Percentiles rank a stretch among this genome's conserved stretches.
Conservation (phyloP, 2,329 filamentous ascomycete genomes). For the Monilinia aucupariae region DNA sequence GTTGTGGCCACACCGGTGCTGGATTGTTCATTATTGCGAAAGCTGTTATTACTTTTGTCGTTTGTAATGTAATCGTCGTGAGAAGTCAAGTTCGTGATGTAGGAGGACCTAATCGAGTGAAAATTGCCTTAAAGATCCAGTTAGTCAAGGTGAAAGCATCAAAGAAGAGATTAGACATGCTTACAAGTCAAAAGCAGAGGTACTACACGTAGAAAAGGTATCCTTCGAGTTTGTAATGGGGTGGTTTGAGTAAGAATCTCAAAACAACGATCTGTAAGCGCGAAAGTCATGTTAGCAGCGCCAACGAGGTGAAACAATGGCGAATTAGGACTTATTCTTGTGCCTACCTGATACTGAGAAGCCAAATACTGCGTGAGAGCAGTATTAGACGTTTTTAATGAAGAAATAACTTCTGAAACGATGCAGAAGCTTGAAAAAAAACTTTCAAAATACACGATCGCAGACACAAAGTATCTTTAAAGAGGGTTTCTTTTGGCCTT, state of each 20-base stretch:
- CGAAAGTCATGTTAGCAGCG: not conserved
- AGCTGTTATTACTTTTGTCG: no score
- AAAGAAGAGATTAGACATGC: not conserved
- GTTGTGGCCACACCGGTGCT: no score
- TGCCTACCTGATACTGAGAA: not conserved
- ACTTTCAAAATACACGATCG: not conserved
- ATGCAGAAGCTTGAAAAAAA: not conserved
- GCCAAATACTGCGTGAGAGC: rapidly evolving
- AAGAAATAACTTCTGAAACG: not conserved
- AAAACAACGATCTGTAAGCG: not conserved
- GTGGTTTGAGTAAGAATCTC: no score
- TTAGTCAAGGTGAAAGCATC: not conserved
- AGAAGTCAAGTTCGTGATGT: not conserved
- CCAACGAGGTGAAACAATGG: not conserved
- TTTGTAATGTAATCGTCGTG: not conserved
- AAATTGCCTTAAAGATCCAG: not conserved
- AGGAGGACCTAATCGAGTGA: not conserved
- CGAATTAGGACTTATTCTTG: not conserved
- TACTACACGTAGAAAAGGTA: not conserved
- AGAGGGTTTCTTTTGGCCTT: no score
- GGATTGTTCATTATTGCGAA: not conserved
- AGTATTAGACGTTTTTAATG: not conserved
- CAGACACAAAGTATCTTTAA: not conserved
- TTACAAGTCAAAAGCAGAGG: not conserved
- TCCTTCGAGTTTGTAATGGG: no score